Evolutionary conservation across 108 stramenopile genomes (phyloP), one percentile per base, ranked within the genome.

Genomic region (Stephanodiscus minutulus): DNA sequence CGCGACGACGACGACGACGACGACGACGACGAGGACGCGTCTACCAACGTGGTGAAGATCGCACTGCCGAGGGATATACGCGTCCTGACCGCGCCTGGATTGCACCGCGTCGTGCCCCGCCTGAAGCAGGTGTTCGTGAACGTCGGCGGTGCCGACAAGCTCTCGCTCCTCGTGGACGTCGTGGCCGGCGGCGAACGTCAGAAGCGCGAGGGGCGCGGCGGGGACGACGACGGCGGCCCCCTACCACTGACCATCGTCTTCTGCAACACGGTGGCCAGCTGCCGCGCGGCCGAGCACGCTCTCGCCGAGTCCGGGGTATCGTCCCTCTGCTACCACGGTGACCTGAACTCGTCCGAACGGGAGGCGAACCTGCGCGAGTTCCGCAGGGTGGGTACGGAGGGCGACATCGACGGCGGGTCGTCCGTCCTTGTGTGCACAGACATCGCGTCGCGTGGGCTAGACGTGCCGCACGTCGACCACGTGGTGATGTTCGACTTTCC

Each of bases 401-500:
- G 66, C 24, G 77, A 61, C 39, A 54, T 37, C n/a, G 66, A 85
- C 31, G 82, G 79, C 37, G 66, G 75, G 24, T 55, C 83, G 15
- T 66, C 83, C 41, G 79, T 98, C 8, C 75, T 98, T 71, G 88
- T 98, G 13, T 97, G 96, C 68, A 98, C 98, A 20, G 98, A 98
- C 73, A 89, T 97, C 7, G 96, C 98, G n/a, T 91, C 92, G 7
- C 81, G 98, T 9, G 98, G 98, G 17, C 92, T 97, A 18, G 98
- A 98, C 49, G 87, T 87, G 3, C 72, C 93, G 9, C 85, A 89
- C 22, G 96, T 97, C 8, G 94, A 95, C 82, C 95, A 95, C 64
- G 97, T 97, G 9, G 81, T 98, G 18, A 80, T 97, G 52, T 98
- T 93, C 77, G 97, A 98, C 56, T 97, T 97, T 81, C 97, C 96